Evolutionary conservation across 1,139 yeast genomes (phyloP).

Genomic region (Suhomyces choctaworum): DNA sequence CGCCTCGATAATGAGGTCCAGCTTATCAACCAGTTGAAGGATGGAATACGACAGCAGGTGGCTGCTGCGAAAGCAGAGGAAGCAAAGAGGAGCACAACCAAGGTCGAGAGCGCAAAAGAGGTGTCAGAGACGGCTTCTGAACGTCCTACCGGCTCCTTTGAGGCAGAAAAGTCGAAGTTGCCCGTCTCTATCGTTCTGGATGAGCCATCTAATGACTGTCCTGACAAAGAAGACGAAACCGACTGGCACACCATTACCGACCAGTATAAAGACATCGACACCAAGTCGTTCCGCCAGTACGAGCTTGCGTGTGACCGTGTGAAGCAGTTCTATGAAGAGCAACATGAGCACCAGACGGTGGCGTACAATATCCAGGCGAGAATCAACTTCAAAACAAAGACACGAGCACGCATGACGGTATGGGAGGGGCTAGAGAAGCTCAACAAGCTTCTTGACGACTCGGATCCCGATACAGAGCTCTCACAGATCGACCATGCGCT

Average conservation of each 20-base stretch:
- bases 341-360: constrained; percentile 69
- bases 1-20: constrained; percentile 39
- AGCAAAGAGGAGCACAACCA: neutral
- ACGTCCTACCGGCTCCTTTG: neutral
- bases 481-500: constrained; percentile 76
- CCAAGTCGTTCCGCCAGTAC: constrained; percentile 59
- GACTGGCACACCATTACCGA: constrained; percentile 29
- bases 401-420: constrained; percentile 63
- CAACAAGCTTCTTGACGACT: constrained; percentile 64
- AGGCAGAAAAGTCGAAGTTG: neutral
- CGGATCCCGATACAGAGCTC: constrained; percentile 74
- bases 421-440: constrained; percentile 71
- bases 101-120: neutral
- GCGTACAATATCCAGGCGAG: constrained; percentile 73
- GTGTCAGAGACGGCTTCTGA: neutral
- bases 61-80: constrained; percentile 6
- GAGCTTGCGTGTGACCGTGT: constrained; percentile 72
- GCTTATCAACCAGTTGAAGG: constrained; percentile 32
- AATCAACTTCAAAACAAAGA: constrained; percentile 65
- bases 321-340: constrained; percentile 65
- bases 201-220: no score
- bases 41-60: constrained; percentile 11
- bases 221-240: constrained; percentile 6
- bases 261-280: constrained; percentile 37
- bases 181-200: neutral